phyloP scores from a whole-genome alignment of 805 yeast genomes.

The Metschnikowia gruessii region DNA sequence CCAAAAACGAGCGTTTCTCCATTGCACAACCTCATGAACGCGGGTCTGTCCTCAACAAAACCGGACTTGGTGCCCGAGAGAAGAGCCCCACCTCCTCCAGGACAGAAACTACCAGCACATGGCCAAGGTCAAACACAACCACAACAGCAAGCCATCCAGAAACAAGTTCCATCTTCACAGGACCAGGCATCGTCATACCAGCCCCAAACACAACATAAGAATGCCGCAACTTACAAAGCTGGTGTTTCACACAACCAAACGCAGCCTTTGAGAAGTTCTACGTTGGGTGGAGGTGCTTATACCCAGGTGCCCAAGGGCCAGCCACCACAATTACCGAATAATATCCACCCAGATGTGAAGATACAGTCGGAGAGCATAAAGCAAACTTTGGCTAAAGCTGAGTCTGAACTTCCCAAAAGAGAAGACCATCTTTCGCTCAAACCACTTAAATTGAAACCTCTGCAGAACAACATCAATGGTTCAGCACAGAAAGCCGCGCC shows the following conservation, averaged over 20 bases:
- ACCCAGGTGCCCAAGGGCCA: constrained; percentile 18
- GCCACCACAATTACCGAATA: constrained; percentile 33
- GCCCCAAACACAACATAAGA: neutral
- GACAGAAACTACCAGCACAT: constrained; percentile 1
- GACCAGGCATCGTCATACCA: neutral
- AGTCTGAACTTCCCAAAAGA: neutral
- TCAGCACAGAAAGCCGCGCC: neutral
- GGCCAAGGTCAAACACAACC: neutral
- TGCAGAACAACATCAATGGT: constrained; percentile 14
- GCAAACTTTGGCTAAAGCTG: constrained; percentile 23
- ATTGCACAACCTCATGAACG: constrained; percentile 30
- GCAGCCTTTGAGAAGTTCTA: constrained; percentile 15
- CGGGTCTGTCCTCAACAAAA: constrained; percentile 12
- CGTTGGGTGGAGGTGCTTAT: constrained; percentile 27
- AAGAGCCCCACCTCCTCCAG: constrained; percentile 57
- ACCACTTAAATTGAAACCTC: constrained; percentile 17
- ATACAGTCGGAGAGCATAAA: constrained; percentile 27
- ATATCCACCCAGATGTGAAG: constrained; percentile 34
- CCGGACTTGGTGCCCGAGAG: constrained; percentile 46
- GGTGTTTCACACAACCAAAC: constrained; percentile 17
- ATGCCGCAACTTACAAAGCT: neutral
- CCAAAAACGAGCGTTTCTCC: constrained; percentile 28
- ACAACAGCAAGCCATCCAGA: neutral
- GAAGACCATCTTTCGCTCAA: constrained; percentile 11
- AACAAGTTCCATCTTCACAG: neutral